These are phyloP conservation scores for Coccomyxa sp. DNA, from an alignment of 139 green algal species.

Conservation along the genomic window DNA sequence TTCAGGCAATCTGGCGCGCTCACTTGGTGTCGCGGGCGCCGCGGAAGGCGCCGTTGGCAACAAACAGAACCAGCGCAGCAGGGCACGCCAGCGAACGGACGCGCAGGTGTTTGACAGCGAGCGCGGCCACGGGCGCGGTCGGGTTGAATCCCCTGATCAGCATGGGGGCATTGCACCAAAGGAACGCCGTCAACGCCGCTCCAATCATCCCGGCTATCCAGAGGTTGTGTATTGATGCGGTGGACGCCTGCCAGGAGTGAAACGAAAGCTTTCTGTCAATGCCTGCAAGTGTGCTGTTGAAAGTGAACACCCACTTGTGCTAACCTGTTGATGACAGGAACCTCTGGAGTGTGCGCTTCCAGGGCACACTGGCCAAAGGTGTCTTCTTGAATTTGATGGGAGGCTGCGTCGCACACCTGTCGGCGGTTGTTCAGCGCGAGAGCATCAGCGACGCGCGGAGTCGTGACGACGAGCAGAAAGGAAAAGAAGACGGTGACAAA, in stretches of 20 bases:
- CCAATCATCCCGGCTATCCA: neutral
- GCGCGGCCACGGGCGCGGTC: slow-evolving; percentile 28
- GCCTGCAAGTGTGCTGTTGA: neutral
- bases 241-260: slow-evolving; percentile 11
- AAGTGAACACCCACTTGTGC: too few relatives aligned
- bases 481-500: slow-evolving; percentile 55
- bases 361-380: too few relatives aligned
- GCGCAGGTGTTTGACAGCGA: slow-evolving; percentile 44
- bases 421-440: slow-evolving; percentile 26
- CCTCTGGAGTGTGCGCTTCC: too few relatives aligned
- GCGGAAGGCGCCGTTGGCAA: slow-evolving; percentile 47
- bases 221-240: neutral
- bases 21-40: slow-evolving; percentile 55
- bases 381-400: too few relatives aligned
- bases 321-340: too few relatives aligned
- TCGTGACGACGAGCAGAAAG: slow-evolving; percentile 62
- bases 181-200: neutral
- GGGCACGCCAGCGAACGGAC: slow-evolving; percentile 33
- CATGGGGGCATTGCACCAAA: slow-evolving; percentile 1
- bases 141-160: slow-evolving; percentile 21
- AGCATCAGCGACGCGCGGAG: slow-evolving; percentile 51
- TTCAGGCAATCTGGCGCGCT: too few relatives aligned
- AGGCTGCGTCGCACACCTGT: slow-evolving; percentile 5
- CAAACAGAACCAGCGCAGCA: slow-evolving; percentile 44
- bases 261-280: too few relatives aligned